Evolutionary conservation across 352 stramenopile species (phyloP), one percentile per base, ranked within the genome.

Genomic region (Globisporangium sylvaticum): DNA sequence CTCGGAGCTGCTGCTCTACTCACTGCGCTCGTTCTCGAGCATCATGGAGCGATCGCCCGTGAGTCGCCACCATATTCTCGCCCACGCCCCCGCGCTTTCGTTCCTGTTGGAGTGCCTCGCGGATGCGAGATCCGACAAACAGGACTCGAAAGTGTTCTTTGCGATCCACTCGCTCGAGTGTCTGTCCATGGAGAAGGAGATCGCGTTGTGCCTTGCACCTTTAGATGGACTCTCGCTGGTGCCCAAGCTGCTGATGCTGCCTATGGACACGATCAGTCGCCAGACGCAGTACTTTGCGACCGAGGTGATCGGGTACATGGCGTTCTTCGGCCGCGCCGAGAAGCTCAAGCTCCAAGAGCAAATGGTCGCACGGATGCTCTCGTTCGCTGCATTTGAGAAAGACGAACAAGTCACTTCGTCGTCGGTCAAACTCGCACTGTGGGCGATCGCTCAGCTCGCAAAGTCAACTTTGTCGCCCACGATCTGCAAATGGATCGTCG

Each of bases 251-350:
- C 58, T 91, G 18, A 66, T 73, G 31, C 59, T 73, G 8, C 70
- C 64, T 6, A 62, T 55, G 37, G 74, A 71, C 37, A 69, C 18
- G 1, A 65, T 74, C 10, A 65, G 63, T 1, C 67, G 67, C 3
- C 59, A 81, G 3, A 81, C 79, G n/a, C 83, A 91, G 44, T 78
- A 85, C 59, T 85, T 89, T 70, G 83, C 71, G 0, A 79, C 81
- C 0, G 74, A 91, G 54, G 84, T 87, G 67, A 75, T 90, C 37
- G 83, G 83, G 0, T 87, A 89, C 39, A 76, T 90, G 83, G 69
- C 81, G 9, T 84, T 76, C 32, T 89, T 87, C 46, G 79, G 76
- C 2, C 70, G 87, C 44, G 74, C 70, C 0, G 60, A 82, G 6
- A 69, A 66, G 27, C 69, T 91, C 3, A 50, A 61, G 9, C 44